Evolutionary conservation across 345 rosid species (phyloP), one percentile per base, ranked within the genome.

Genomic region (Linum tenue): DNA sequence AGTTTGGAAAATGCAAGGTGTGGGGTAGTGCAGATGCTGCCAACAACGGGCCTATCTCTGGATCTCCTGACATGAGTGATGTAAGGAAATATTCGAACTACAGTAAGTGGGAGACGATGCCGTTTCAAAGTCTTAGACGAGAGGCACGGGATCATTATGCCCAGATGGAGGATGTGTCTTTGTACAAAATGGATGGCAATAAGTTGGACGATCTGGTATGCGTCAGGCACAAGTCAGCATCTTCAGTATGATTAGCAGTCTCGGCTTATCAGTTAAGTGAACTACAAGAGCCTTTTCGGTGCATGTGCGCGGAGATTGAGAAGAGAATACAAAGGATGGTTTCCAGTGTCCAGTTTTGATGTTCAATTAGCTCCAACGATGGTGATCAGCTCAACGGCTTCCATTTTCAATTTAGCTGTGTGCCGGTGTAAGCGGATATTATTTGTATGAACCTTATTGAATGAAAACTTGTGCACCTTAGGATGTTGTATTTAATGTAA

Each of bases 151-250:
- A 86, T 73, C 89, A 90, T 83, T 85, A 73, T 72, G 16, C 39
- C 4, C 86, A 86, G 70, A 90, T 86, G 99, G 83, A 80, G 76
- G 85, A 87, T 8, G 85, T 81, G 6, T 86, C 97, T 64, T 77
- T 88, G 59, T 94, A 94, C 81, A 94, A 94, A 76, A 94, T 94
- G 92, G 99, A 94, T 58, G 97, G 99, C 9, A 90, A 94, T 70
- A 94, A 78, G 69, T 79, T 94, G 78, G 99, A 94, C 62, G 97
- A 94, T 83, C 83, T 94, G 63, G 96, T 94, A 37, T 94, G 99
- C 35, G 85, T 90, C 17, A 79, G 83, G 76, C 97, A 74, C 56
- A 37, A 73, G 64, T 56, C 11, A 39, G 44, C 60, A 62, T 74
- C 73, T 9, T 59, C 38, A 61, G 70, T 66, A 62, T 22, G 31